Percentiles rank a stretch among this genome's conserved stretches.
Evolutionary conservation across 495 filamentous ascomycete genomes (phyloP).

Genomic region (Tricharina praecox): DNA sequence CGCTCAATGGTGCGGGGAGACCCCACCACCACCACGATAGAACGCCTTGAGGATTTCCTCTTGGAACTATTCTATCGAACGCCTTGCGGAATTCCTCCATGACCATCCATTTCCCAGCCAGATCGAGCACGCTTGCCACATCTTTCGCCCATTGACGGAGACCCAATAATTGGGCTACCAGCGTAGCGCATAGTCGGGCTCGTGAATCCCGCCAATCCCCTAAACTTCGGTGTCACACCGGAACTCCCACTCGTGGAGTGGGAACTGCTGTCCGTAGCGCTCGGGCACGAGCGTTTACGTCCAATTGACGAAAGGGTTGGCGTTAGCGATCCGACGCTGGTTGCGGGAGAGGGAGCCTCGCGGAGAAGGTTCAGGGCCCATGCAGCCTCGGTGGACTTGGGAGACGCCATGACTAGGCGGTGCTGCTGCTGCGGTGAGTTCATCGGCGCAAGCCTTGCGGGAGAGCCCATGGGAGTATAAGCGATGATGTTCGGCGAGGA

Average conservation of each 20-base stretch:
- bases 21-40: no score
- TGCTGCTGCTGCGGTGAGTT: background rate
- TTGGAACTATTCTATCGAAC: no score
- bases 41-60: no score
- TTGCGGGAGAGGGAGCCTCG: constrained; percentile 17
- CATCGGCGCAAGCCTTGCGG: background rate
- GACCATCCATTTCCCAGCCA: constrained; percentile 3
- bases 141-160: background rate
- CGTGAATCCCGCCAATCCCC: background rate
- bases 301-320: constrained; percentile 15
- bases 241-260: background rate
- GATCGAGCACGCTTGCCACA: constrained; percentile 5
- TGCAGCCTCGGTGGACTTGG: constrained; percentile 21
- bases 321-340: constrained; percentile 16
- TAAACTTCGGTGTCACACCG: constrained; percentile 8
- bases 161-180: background rate
- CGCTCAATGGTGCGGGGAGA: no score
- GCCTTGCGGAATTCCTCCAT: background rate
- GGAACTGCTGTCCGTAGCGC: background rate
- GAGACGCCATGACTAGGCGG: constrained; percentile 11
- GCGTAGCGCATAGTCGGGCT: background rate
- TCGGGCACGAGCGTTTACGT: constrained; percentile 11
- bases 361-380: constrained; percentile 21
- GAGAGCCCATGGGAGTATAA: background rate
- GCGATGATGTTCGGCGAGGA: no score